Conservation (phyloP, 2,329 filamentous ascomycete genomes). For the Alternaria gansuensis region DNA sequence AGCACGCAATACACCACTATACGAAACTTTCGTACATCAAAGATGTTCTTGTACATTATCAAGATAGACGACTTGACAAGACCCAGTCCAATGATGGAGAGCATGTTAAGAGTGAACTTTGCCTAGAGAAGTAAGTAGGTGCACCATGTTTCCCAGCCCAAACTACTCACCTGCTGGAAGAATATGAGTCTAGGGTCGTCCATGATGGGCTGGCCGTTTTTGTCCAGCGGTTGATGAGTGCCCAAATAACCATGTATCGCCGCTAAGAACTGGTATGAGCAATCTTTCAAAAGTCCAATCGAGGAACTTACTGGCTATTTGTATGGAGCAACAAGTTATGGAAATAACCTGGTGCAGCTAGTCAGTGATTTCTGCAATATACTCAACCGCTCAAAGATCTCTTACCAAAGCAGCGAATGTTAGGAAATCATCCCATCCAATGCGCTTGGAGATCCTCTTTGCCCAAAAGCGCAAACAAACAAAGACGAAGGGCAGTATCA, state of each 20-base stretch:
- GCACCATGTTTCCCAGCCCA: not conserved
- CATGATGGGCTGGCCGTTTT: conserved; percentile 31
- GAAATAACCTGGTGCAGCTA: conserved; percentile 25
- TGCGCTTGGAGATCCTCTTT: conserved; percentile 29
- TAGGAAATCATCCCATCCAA: conserved; percentile 38
- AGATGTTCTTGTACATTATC: conserved; percentile 44
- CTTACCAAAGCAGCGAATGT: conserved; percentile 35
- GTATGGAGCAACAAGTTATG: conserved; percentile 32
- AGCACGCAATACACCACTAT: conserved; percentile 34
- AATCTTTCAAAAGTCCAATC: not conserved
- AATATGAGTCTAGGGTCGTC: conserved; percentile 37
- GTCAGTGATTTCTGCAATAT: conserved; percentile 11
- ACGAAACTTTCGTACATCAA: conserved; percentile 33
- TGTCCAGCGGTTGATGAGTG: conserved; percentile 33
- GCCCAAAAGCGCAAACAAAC: conserved; percentile 37
- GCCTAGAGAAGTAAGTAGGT: conserved; percentile 26
- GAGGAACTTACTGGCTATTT: conserved; percentile 29
- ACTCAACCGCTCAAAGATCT: not conserved
- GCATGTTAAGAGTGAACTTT: conserved; percentile 40
- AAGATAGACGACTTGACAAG: conserved; percentile 45
- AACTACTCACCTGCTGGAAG: conserved; percentile 29
- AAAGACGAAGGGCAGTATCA: conserved; percentile 30
- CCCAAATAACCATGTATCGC: conserved; percentile 35
- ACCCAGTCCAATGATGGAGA: conserved; percentile 40
- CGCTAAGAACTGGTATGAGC: conserved; percentile 18